These are phyloP conservation scores for Kwoniella pini DNA, from an alignment of 768 basidiomycete genomes.

Conservation along the genomic window DNA sequence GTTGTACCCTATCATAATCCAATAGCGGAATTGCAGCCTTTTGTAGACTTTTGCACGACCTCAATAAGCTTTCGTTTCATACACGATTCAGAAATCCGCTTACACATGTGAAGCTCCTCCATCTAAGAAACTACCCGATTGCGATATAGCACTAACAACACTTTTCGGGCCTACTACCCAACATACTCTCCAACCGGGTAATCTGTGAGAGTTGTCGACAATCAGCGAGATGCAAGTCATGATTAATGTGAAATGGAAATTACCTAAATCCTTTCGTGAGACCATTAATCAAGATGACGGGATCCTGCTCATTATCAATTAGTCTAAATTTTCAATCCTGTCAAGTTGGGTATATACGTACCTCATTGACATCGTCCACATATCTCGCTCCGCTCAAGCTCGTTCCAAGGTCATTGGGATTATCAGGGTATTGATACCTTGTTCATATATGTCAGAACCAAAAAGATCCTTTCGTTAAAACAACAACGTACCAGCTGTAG, in stretches of 20 bases:
- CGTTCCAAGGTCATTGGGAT: constrained; percentile 70
- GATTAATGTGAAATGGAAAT: too few relatives aligned
- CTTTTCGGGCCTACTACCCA: constrained; percentile 57
- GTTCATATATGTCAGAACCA: too few relatives aligned
- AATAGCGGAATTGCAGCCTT: constrained; percentile 83
- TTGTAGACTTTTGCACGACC: constrained; percentile 62
- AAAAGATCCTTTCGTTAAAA: not conserved
- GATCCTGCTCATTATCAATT: constrained; percentile 59
- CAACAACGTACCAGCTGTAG: constrained; percentile 69
- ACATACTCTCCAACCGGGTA: constrained; percentile 92
- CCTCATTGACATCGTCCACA: constrained; percentile 80
- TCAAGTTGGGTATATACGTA: constrained; percentile 42
- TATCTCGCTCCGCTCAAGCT: constrained; percentile 80
- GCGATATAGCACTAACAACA: constrained; percentile 67
- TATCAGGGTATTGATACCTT: constrained; percentile 78
- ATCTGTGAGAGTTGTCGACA: constrained; percentile 8
- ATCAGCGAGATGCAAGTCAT: too few relatives aligned
- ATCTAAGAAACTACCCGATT: constrained; percentile 90
- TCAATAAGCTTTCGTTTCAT: too few relatives aligned
- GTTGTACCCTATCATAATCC: constrained; percentile 66
- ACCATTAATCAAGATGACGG: constrained; percentile 83
- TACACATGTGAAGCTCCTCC: constrained; percentile 93
- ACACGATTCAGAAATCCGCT: constrained; percentile 45
- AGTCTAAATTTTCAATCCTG: not conserved
- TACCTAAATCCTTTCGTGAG: constrained; percentile 88